phyloP scores from a whole-genome alignment of 805 yeast species.

The Cyberlindnera americana region DNA sequence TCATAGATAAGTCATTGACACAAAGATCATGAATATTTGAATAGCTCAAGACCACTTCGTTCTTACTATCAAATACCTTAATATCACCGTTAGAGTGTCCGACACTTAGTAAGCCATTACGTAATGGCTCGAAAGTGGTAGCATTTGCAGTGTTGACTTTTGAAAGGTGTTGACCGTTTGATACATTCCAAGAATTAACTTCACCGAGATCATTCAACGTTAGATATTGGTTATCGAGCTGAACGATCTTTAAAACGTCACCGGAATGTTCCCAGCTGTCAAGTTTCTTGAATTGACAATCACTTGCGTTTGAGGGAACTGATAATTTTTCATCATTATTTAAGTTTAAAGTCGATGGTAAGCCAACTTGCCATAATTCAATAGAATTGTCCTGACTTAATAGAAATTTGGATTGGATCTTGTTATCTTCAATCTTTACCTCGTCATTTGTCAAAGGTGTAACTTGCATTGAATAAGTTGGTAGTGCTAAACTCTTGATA shows the following conservation, averaged over 20 bases:
- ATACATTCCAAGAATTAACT: slow-evolving; percentile 42
- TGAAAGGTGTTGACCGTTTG: no score
- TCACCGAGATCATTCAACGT: slow-evolving; percentile 38
- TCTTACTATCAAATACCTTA: slow-evolving; percentile 64
- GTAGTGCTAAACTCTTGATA: slow-evolving; percentile 55
- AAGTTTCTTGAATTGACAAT: no score
- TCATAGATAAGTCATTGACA: slow-evolving; percentile 68
- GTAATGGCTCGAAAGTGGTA: no score
- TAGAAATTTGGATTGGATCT: slow-evolving; percentile 37
- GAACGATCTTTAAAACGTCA: slow-evolving; percentile 57
- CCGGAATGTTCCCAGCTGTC: slow-evolving; percentile 49
- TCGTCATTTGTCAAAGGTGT: slow-evolving; percentile 47
- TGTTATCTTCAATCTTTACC: slow-evolving; percentile 26
- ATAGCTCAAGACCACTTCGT: slow-evolving; percentile 20
- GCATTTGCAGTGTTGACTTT: slow-evolving; percentile 32
- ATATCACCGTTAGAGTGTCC: slow-evolving; percentile 66
- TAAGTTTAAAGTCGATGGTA: slow-evolving; percentile 47
- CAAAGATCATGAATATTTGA: slow-evolving; percentile 47
- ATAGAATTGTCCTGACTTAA: slow-evolving; percentile 46
- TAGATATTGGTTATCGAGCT: slow-evolving; percentile 27
- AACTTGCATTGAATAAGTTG: slow-evolving; percentile 56
- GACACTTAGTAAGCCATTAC: slow-evolving; percentile 56
- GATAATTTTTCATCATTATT: slow-evolving; percentile 17
- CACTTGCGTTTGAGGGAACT: no score
- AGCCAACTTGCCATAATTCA: slow-evolving; percentile 34